phyloP scores from a whole-genome alignment of 2,329 filamentous ascomycete genomes.

The Arthrobotrys megalospora region DNA sequence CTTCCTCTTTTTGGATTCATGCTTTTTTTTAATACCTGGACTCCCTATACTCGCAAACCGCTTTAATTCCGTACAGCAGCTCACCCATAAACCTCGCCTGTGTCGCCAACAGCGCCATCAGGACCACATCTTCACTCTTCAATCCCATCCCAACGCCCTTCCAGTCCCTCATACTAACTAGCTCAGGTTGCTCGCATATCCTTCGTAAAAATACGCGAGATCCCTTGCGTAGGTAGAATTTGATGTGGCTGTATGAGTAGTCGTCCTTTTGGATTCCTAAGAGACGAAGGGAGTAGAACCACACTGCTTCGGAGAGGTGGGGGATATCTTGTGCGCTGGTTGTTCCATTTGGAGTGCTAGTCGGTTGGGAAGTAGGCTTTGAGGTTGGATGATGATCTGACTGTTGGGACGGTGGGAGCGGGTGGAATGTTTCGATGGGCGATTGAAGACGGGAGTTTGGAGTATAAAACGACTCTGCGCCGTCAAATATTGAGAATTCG shows the following conservation, averaged over 20 bases:
- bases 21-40: conserved; percentile 37
- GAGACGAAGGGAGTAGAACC: conserved; percentile 64
- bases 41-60: conserved; percentile 63
- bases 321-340: conserved; percentile 53
- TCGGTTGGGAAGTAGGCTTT: neutral
- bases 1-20: too few relatives aligned
- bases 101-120: conserved; percentile 62
- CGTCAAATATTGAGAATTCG: conserved; percentile 51
- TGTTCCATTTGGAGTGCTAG: neutral
- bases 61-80: conserved; percentile 63
- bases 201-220: conserved; percentile 62
- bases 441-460: conserved; percentile 57
- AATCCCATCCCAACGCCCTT: conserved; percentile 62
- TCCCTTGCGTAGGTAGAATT: conserved; percentile 62
- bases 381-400: neutral
- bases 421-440: conserved; percentile 58
- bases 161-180: conserved; percentile 64
- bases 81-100: conserved; percentile 64
- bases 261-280: conserved; percentile 64
- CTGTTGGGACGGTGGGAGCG: conserved; percentile 36
- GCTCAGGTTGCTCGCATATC: conserved; percentile 63
- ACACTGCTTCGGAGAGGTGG: conserved; percentile 63
- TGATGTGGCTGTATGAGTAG: conserved; percentile 64
- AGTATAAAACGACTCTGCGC: conserved; percentile 55
- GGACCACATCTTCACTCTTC: conserved; percentile 62